Percentiles rank a stretch among this genome's conserved stretches.
Conservation (phyloP, 2,329 filamentous ascomycete genomes). For the Penicillium sp. region DNA sequence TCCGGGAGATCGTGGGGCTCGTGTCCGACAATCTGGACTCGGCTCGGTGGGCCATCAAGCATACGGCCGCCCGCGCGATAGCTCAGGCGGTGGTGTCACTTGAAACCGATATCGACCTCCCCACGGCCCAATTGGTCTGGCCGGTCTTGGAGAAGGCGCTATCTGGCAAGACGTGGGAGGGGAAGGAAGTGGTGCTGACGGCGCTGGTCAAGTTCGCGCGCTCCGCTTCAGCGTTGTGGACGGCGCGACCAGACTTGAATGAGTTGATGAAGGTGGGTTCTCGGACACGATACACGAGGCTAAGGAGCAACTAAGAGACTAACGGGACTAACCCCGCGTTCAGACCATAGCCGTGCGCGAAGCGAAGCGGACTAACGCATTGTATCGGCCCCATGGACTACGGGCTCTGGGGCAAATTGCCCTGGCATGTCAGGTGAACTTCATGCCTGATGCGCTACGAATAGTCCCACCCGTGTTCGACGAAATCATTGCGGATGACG, state of each 20-base stretch:
- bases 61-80: slow-evolving; percentile 77
- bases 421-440: slow-evolving; percentile 64
- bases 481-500: slow-evolving; percentile 48
- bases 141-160: slow-evolving; percentile 78
- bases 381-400: slow-evolving; percentile 75
- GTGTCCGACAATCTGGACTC: slow-evolving; percentile 69
- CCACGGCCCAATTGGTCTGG: slow-evolving; percentile 69
- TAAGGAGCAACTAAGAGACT: background rate
- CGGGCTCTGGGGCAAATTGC: slow-evolving; percentile 69
- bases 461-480: slow-evolving; percentile 65
- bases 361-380: slow-evolving; percentile 86
- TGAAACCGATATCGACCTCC: slow-evolving; percentile 54
- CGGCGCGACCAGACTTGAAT: slow-evolving; percentile 58
- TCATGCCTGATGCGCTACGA: slow-evolving; percentile 64
- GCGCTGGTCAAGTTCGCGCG: slow-evolving; percentile 76
- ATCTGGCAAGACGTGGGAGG: slow-evolving; percentile 84
- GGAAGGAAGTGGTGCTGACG: slow-evolving; percentile 80
- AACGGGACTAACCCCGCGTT: slow-evolving; percentile 15
- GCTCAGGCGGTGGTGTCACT: slow-evolving; percentile 70
- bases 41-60: slow-evolving; percentile 85
- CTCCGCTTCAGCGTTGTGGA: slow-evolving; percentile 59
- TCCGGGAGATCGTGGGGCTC: slow-evolving; percentile 74
- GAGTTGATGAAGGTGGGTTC: slow-evolving; percentile 64
- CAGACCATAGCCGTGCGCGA: slow-evolving; percentile 72
- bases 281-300: background rate